Conservation (phyloP, 2,329 filamentous ascomycete genomes). For the Coniochaeta ligniaria region DNA sequence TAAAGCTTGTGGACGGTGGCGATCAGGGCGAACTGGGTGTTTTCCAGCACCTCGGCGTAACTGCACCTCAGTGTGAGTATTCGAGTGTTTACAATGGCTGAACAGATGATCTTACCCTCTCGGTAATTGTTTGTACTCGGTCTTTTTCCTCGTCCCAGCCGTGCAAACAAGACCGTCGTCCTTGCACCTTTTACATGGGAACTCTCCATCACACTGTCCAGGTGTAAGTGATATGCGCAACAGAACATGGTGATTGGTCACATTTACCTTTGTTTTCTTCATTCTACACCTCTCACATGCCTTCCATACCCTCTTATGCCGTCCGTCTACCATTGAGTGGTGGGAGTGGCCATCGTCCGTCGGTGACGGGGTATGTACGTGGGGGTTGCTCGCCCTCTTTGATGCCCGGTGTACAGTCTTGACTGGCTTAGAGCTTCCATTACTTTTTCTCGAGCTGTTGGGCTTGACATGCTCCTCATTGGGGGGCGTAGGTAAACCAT, state of each 20-base stretch:
- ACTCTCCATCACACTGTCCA: constrained; percentile 55
- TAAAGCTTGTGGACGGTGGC: constrained; percentile 61
- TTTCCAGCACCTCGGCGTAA: constrained; percentile 58
- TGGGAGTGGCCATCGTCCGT: constrained; percentile 28
- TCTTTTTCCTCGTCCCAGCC: constrained; percentile 57
- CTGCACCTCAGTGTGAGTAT: constrained; percentile 21
- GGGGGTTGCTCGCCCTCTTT: constrained; percentile 34
- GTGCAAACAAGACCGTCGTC: constrained; percentile 59
- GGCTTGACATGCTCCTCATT: constrained; percentile 36
- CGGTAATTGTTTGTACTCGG: constrained; percentile 61
- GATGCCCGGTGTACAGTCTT: constrained; percentile 44
- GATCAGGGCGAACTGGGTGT: constrained; percentile 57
- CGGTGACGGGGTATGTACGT: constrained; percentile 27
- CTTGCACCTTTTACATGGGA: constrained; percentile 60
- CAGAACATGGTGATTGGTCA: neutral
- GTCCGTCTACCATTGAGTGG: constrained; percentile 38
- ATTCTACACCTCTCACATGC: constrained; percentile 60
- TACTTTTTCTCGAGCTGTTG: constrained; percentile 27
- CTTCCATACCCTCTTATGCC: constrained; percentile 61
- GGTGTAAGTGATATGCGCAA: constrained; percentile 9
- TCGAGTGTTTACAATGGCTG: neutral
- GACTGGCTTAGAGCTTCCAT: constrained; percentile 34
- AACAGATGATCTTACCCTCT: constrained; percentile 40
- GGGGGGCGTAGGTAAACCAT: constrained; percentile 45
- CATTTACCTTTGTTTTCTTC: constrained; percentile 60